Evolutionary conservation across 805 yeast genomes (phyloP).

Genomic region (Yarrowia yakushimensis): DNA sequence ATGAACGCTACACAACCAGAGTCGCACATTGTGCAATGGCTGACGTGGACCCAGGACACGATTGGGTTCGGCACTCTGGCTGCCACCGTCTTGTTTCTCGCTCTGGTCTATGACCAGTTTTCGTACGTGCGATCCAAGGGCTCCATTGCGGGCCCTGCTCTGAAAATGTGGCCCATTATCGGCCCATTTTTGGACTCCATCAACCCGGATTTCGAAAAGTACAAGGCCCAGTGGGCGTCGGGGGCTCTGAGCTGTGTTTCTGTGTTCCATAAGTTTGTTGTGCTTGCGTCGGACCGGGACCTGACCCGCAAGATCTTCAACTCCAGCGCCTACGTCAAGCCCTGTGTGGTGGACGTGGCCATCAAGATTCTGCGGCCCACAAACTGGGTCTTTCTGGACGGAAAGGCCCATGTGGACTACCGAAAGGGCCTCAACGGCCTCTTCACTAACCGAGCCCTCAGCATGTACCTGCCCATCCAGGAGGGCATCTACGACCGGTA

Average conservation of each 20-base stretch:
- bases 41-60: slow-evolving; percentile 23
- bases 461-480: slow-evolving; percentile 76
- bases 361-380: slow-evolving; percentile 88
- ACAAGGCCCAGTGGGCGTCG: slow-evolving; percentile 87
- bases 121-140: slow-evolving; percentile 79
- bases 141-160: slow-evolving; percentile 81
- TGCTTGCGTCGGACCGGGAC: slow-evolving; percentile 85
- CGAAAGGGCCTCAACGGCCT: slow-evolving; percentile 86
- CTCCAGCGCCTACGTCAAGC: slow-evolving; percentile 85
- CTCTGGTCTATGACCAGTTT: slow-evolving; percentile 44
- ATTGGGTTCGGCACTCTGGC: slow-evolving; percentile 19
- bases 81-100: slow-evolving; percentile 28
- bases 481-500: slow-evolving; percentile 83
- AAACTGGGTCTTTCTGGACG: slow-evolving; percentile 97
- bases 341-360: slow-evolving; percentile 98
- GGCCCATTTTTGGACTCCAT: slow-evolving; percentile 94
- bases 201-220: slow-evolving; percentile 94
- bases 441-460: slow-evolving; percentile 79
- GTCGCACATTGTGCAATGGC: slow-evolving; percentile 24
- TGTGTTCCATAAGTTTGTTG: slow-evolving; percentile 95
- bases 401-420: slow-evolving; percentile 91
- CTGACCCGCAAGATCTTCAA: slow-evolving; percentile 81
- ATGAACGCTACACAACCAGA: slow-evolving; percentile 15
- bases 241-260: slow-evolving; percentile 96
- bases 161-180: slow-evolving; percentile 88